Base-by-base conservation (phyloP, 495 filamentous ascomycete genomes). In the Cercophora scortea region DNA sequence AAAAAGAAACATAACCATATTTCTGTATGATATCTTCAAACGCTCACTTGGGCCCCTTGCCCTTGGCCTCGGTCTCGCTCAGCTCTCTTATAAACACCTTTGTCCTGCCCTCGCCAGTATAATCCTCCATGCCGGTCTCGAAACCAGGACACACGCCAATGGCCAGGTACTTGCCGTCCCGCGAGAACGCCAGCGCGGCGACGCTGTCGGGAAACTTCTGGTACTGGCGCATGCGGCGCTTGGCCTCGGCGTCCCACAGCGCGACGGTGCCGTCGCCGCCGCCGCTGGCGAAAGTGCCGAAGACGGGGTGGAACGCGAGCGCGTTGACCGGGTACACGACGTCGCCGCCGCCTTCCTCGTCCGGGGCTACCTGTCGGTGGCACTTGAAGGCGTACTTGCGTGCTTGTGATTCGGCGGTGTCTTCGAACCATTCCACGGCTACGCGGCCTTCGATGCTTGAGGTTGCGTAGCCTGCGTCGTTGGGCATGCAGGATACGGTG, bases 371-470 rank as follows among this genome's bases (percentile, higher is more conserved):
- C 67, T 93, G 86, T 10, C 93, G 83, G 70, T 98, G 93, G 70
- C 93, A 98, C 66, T 98, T 98, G 77, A 98, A 98, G 9, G 93
- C 93, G 73, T 96, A 98, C 61, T 96, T 97, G 51, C 91, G 78
- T 15, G 86, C 85, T 67, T 96, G 89, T 4, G 87, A 90, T 61
- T 87, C 83, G 33, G 82, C 73, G 8, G 81, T 86, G 11, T 91
- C 85, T 62, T 96, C 93, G 71, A 97, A 96, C 88, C 91, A 97
- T 63, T 98, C 93, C 1, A 98, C 93, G 0, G 90, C 92, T 0
- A 96, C 87, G 57, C 93, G 81, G 12, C 93, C 93, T 62, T 98
- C 93, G 64, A 98, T 96, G 55, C 81, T 86, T 16, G 80, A 84
- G 0, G 83, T 89, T 6, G 92, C 90, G 67, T 96, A 98, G 0